Evolutionary conservation across 2,329 filamentous ascomycete genomes (phyloP).

Genomic region (Botrytis sinoallii): DNA sequence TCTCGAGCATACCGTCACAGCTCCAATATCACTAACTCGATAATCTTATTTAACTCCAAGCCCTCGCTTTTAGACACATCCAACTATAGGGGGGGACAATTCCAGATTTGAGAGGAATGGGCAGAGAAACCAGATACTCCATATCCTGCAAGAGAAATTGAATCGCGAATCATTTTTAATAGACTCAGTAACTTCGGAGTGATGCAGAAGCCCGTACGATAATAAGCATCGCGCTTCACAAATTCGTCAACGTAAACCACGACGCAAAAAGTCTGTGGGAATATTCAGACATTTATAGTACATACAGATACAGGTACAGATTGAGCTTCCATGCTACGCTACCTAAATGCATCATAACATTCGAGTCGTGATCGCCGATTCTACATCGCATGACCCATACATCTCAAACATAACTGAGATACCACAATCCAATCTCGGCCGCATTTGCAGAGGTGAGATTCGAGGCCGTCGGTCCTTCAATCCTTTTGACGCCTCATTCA

Average conservation of each 20-base stretch:
- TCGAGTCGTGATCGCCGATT: not conserved
- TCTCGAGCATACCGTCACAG: not conserved
- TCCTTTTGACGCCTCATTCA: constrained; percentile 13
- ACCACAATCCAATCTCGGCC: not conserved
- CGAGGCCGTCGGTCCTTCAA: not conserved
- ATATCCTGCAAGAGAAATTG: not conserved
- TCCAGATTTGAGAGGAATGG: not conserved
- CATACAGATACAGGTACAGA: not conserved
- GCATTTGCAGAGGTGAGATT: constrained; percentile 14
- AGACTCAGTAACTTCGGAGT: not conserved
- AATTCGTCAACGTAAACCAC: not conserved
- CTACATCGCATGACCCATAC: not conserved
- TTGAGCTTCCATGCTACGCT: not conserved
- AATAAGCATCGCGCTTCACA: not conserved
- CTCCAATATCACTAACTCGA: not conserved
- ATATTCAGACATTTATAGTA: constrained; percentile 1
- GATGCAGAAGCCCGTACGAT: not conserved
- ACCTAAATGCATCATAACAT: constrained; percentile 3
- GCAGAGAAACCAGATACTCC: not conserved
- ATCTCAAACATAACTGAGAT: not conserved
- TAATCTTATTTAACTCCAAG: not conserved
- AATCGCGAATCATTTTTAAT: not conserved
- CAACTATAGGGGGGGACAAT: not conserved
- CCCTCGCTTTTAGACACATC: not conserved
- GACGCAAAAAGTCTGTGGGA: not conserved